Conservation (phyloP, 202 grass and related monocot genomes). For the Hordeum pubiflorum region DNA sequence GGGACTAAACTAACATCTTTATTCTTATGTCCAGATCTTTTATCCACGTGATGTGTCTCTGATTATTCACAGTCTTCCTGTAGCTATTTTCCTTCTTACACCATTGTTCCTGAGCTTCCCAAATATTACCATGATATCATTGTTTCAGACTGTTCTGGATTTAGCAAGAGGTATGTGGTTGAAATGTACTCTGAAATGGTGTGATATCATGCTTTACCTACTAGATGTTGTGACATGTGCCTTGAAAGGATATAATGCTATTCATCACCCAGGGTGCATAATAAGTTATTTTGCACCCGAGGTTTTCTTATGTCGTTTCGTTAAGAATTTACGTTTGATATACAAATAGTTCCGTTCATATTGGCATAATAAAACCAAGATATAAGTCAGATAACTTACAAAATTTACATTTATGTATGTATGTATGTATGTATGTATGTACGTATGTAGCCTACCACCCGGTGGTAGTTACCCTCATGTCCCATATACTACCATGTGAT, state of each 20-base stretch:
- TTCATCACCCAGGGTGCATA: not conserved
- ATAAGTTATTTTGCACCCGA: not conserved
- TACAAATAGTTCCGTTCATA: not conserved
- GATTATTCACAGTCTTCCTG: constrained; percentile 71
- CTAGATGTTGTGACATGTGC: not conserved
- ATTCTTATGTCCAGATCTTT: constrained; percentile 59
- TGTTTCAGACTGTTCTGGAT: constrained; percentile 44
- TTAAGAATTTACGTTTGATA: not conserved
- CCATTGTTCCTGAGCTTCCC: constrained; percentile 63
- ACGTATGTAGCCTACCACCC: no score
- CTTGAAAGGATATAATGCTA: not conserved
- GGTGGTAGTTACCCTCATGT: no score
- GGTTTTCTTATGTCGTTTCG: not conserved
- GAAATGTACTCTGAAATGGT: not conserved
- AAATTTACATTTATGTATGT: not conserved
- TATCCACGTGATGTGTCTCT: constrained; percentile 70
- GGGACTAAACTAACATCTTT: constrained; percentile 18
- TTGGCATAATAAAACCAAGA: not conserved
- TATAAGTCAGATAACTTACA: not conserved
- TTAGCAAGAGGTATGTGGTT: constrained; percentile 57
- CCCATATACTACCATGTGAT: no score
- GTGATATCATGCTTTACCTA: constrained; percentile 10
- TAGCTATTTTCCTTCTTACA: constrained; percentile 57
- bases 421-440: not conserved
- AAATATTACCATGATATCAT: constrained; percentile 45